Evolutionary conservation across 108 stramenopile genomes (phyloP).

Genomic region (Conticribra guillardii): DNA sequence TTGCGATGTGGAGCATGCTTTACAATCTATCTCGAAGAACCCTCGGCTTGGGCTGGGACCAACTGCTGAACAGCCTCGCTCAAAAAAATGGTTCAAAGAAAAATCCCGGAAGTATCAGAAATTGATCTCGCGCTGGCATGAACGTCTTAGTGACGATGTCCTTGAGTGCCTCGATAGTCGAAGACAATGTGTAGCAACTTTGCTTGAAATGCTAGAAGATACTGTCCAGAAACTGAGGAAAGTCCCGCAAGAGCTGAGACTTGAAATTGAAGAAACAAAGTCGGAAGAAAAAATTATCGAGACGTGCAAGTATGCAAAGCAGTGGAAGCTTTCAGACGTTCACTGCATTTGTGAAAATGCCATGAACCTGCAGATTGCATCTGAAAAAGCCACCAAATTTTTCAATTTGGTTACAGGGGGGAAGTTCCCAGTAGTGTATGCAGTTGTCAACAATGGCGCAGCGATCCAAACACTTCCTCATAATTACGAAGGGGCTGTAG

Average conservation of each 20-base stretch:
- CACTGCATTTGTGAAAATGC: neutral
- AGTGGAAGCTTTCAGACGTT: neutral
- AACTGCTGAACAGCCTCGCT: neutral
- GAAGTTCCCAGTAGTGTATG: neutral
- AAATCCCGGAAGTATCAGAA: neutral
- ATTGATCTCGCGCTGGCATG: neutral
- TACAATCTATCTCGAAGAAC: neutral
- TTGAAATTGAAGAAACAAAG: neutral
- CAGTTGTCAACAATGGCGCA: neutral
- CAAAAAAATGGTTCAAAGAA: neutral
- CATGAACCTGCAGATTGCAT: neutral
- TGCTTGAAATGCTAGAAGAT: neutral
- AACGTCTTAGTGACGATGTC: neutral
- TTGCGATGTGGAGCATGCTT: neutral
- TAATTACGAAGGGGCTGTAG: neutral
- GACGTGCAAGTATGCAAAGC: neutral
- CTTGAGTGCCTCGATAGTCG: neutral
- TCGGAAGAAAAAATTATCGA: neutral
- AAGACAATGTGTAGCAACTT: neutral
- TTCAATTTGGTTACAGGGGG: neutral
- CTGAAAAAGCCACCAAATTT: neutral
- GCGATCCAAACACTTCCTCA: neutral
- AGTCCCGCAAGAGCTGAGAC: neutral
- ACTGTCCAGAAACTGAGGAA: neutral
- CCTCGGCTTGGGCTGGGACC: neutral